These are phyloP conservation scores for Gynochthodes officinalis DNA, from an alignment of 257 asterid species.

Conservation along the genomic window DNA sequence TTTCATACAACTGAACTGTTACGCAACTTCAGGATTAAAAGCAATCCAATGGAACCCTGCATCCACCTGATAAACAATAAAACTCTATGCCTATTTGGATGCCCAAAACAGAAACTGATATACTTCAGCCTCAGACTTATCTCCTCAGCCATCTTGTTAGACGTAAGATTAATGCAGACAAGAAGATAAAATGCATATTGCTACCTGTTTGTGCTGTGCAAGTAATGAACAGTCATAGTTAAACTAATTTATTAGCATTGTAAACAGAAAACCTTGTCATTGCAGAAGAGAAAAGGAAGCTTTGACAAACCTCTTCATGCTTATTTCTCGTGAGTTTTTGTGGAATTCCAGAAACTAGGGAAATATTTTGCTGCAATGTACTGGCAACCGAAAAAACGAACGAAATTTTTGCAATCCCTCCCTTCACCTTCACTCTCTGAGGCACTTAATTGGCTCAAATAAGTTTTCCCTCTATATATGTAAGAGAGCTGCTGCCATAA, in stretches of 20 bases:
- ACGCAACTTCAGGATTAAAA: neutral
- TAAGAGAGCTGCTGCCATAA: slow-evolving; percentile 89
- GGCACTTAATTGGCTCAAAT: slow-evolving; percentile 63
- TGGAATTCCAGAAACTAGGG: slow-evolving; percentile 64
- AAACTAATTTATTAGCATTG: neutral
- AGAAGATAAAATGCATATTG: neutral
- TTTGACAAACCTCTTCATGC: slow-evolving; percentile 34
- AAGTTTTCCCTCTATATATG: slow-evolving; percentile 81
- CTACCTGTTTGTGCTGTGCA: neutral
- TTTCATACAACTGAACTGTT: neutral
- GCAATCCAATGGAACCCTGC: no score
- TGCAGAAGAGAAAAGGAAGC: neutral
- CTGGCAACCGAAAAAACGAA: slow-evolving; percentile 64
- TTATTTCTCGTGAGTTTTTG: slow-evolving; percentile 65
- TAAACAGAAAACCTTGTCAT: neutral
- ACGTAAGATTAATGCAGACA: neutral
- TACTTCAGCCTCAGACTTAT: neutral
- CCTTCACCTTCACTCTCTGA: slow-evolving; percentile 41
- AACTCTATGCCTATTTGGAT: neutral
- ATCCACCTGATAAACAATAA: neutral
- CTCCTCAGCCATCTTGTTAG: neutral
- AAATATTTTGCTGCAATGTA: slow-evolving; percentile 43
- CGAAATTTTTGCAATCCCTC: slow-evolving; percentile 65
- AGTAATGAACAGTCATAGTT: neutral
- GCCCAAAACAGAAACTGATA: neutral